Evolutionary conservation across 176 grass and related monocot genomes (phyloP), one percentile per base, ranked within the genome.

Genomic region (Elymus sibiricus): DNA sequence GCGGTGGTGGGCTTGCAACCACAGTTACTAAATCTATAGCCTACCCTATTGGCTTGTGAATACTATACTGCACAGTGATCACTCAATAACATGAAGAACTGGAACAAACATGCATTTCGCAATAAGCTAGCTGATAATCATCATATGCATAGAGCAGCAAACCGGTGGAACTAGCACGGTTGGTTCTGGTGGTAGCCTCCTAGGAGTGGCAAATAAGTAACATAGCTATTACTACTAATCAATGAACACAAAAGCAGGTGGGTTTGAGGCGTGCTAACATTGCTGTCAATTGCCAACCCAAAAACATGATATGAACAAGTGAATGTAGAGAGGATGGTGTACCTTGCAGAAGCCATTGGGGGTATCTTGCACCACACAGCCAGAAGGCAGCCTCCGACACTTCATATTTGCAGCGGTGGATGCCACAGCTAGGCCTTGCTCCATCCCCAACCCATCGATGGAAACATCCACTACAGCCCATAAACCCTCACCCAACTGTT

Each of bases 381-480:
- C 97, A 64, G 97, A 99, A 84, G 97, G 97, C 49, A 97, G 80
- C 84, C 97, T 79, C 17, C 90, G 82, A 63, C 85, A 94, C 32
- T 90, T 94, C 82, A 66, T 86, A 81, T 53, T 84, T 88, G 86
- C 83, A 55, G 79, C 67, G 8, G 89, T 64, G 42, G 78, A 83
- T 25, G 47, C 26, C 16, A 87, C 81, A n/a, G 24, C 58, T 8
- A 82, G 72, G 53, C 74, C 42, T 29, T 87, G 91, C 38, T 94
- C 90, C 86, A 75, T 88, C 53, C 85, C 49, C 40, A 91, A 76
- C 80, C 61, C 94, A 79, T 97, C 97, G 62, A 91, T n/a, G 16
- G 97, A 99, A 74, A 96, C 94, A 76, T 99, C 97, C 73, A 91
- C 97, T 27, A 99, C 82, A 84, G 88, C 94, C 94, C 97, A 99